Conservation (phyloP, 805 yeast species). For the Candida orba region DNA sequence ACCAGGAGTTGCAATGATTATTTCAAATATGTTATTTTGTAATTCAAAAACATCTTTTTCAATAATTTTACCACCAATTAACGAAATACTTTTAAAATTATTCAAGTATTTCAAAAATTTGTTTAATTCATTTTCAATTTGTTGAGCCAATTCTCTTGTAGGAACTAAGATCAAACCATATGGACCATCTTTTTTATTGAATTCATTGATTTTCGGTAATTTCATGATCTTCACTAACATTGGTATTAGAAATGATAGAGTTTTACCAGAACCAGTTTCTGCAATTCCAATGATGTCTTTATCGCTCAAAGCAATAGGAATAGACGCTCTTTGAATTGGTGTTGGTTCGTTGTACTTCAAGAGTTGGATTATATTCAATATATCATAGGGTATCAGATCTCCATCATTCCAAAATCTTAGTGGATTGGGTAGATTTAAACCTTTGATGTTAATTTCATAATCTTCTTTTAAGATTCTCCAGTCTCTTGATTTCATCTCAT, state of each 20-base stretch:
- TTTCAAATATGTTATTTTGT: conserved; percentile 54
- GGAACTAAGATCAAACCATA: conserved; percentile 78
- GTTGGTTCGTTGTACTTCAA: conserved; percentile 64
- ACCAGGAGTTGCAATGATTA: conserved; percentile 93
- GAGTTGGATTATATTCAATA: conserved; percentile 32
- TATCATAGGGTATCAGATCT: conserved; percentile 32
- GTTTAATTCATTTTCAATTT: conserved; percentile 62
- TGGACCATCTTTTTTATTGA: conserved; percentile 54
- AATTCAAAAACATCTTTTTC: conserved; percentile 61
- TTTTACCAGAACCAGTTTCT: conserved; percentile 95
- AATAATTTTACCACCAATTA: conserved; percentile 88
- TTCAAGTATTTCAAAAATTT: conserved; percentile 37
- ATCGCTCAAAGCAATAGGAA: conserved; percentile 56
- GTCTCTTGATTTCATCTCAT: conserved; percentile 71
- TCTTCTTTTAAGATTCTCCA: conserved; percentile 88
- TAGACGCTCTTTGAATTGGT: conserved; percentile 84
- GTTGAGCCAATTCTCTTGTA: conserved; percentile 89
- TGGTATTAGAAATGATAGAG: conserved; percentile 77
- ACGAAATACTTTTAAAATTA: conserved; percentile 45
- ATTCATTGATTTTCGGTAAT: conserved; percentile 39
- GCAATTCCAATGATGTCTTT: conserved; percentile 85
- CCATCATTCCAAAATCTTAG: conserved; percentile 71
- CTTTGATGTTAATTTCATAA: conserved; percentile 53
- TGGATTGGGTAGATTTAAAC: conserved; percentile 41
- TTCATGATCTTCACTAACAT: conserved; percentile 47